These are phyloP conservation scores for Furcasterigmium sp. DNA, from an alignment of 2,329 filamentous ascomycete species.

Conservation along the genomic window DNA sequence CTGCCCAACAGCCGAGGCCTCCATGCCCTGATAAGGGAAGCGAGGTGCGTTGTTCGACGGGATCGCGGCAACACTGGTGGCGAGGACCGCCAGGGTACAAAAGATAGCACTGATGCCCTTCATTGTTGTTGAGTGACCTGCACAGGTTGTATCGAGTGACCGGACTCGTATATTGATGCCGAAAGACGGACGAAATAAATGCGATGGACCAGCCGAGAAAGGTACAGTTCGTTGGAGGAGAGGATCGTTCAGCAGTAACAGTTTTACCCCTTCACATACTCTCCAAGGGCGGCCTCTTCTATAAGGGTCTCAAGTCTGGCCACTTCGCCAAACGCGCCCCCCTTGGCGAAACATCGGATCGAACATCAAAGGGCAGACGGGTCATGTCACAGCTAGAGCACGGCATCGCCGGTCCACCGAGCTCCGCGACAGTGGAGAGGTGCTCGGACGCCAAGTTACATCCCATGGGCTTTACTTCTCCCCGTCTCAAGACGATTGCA, in stretches of 20 bases:
- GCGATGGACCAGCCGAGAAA: background rate
- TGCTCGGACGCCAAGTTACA: background rate
- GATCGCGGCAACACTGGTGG: constrained; percentile 11
- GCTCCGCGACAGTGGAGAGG: background rate
- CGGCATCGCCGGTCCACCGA: background rate
- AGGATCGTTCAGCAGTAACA: no score
- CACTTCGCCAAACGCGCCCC: no score
- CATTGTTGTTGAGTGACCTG: constrained; percentile 7
- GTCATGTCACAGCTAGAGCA: no score
- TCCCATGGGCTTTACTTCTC: background rate
- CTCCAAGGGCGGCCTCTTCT: no score
- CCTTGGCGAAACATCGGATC: background rate
- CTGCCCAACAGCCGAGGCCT: background rate
- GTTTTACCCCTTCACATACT: no score
- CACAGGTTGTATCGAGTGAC: no score
- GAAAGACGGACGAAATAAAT: background rate
- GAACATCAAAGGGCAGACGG: background rate
- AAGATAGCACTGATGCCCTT: constrained; percentile 9
- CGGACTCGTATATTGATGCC: no score
- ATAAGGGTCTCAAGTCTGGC: no score
- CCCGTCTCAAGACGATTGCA: background rate
- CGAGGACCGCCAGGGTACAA: constrained; percentile 10
- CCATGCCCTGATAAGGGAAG: background rate
- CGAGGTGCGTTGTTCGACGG: constrained; percentile 1
- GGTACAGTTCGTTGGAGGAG: no score